Evolutionary conservation across 2,329 filamentous ascomycete species (phyloP).

Genomic region (Ascochyta pisi): DNA sequence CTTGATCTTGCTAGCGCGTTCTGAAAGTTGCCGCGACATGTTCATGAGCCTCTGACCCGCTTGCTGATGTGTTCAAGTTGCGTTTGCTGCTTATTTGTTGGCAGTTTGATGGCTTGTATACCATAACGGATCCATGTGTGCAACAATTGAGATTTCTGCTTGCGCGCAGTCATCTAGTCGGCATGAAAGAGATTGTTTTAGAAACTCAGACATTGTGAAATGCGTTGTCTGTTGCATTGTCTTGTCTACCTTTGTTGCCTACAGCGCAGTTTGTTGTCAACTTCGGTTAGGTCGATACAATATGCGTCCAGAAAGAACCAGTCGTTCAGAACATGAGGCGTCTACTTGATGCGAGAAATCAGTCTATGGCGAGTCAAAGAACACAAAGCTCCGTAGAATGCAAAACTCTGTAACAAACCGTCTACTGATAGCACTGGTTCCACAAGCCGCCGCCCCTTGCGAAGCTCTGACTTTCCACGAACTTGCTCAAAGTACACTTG

Average conservation of each 20-base stretch:
- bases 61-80: not conserved
- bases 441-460: slow-evolving; percentile 75
- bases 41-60: not conserved
- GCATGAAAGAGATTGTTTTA: not conserved
- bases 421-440: slow-evolving; percentile 63
- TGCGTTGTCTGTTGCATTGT: not conserved
- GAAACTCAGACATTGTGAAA: not conserved
- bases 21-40: slow-evolving; percentile 2
- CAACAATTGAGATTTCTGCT: not conserved
- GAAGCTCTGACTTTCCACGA: slow-evolving; percentile 78
- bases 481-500: slow-evolving; percentile 71
- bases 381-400: not conserved
- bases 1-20: slow-evolving; percentile 6
- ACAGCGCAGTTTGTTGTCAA: not conserved
- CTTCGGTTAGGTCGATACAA: not conserved
- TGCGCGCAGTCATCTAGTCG: not conserved
- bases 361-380: not conserved
- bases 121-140: not conserved
- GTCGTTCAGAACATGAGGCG: not conserved
- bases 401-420: not conserved
- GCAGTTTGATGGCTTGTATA: slow-evolving; percentile 6
- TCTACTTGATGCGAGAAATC: not conserved
- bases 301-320: not conserved
- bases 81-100: slow-evolving; percentile 16
- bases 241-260: not conserved